phyloP scores from a whole-genome alignment of 2,329 filamentous ascomycete genomes.

The Colletotrichum zoysiae region DNA sequence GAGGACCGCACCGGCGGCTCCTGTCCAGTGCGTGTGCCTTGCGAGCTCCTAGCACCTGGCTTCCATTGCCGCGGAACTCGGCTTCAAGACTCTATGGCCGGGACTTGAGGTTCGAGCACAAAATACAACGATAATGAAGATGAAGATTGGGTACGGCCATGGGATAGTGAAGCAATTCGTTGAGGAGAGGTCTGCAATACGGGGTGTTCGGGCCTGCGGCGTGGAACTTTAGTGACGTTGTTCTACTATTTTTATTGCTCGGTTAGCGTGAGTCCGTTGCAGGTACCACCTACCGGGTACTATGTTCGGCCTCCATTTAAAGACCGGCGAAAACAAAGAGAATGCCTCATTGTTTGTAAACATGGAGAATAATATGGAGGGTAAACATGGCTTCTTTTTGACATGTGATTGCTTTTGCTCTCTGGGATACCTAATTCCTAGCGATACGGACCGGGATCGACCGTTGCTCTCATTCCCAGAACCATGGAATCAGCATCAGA shows the following conservation, averaged over 20 bases:
- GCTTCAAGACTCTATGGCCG: constrained; percentile 44
- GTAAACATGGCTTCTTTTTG: background rate
- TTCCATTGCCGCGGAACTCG: constrained; percentile 47
- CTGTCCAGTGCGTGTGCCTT: constrained; percentile 52
- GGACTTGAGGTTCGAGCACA: constrained; percentile 1
- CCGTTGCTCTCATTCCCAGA: background rate
- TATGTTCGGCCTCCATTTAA: background rate
- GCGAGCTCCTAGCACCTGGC: constrained; percentile 49
- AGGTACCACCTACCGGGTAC: too few species aligned
- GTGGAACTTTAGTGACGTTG: background rate
- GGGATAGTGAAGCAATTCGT: background rate
- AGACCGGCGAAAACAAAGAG: background rate
- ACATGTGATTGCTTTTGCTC: background rate
- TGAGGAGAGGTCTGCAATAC: background rate
- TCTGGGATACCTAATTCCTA: background rate
- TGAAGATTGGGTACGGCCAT: background rate
- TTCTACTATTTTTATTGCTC: too few species aligned
- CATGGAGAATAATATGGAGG: background rate
- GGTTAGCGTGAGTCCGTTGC: background rate
- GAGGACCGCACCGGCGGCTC: constrained; percentile 50
- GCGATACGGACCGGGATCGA: background rate
- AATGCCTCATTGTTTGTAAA: background rate
- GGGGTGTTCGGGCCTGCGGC: too few species aligned
- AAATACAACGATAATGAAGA: background rate
- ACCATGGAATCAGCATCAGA: background rate